phyloP scores from a whole-genome alignment of 169 alveolate species.

The Plasmodium chabaudi region DNA sequence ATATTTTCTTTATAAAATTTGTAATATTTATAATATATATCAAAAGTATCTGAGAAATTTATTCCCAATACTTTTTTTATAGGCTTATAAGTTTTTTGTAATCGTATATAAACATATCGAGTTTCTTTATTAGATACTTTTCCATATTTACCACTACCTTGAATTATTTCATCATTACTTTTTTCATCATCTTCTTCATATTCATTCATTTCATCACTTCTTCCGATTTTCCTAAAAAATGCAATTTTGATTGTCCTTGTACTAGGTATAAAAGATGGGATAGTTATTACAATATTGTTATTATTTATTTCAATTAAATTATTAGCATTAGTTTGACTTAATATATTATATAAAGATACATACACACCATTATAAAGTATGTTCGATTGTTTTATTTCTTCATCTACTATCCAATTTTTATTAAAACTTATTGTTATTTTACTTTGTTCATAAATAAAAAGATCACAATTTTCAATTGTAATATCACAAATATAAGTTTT shows the following conservation, averaged over 20 bases:
- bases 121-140: not conserved
- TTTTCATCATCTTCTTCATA: too few species aligned
- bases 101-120: slow-evolving; percentile 14
- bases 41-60: slow-evolving; percentile 30
- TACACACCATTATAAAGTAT: slow-evolving; percentile 13
- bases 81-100: slow-evolving; percentile 15
- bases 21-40: slow-evolving; percentile 32
- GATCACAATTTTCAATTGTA: slow-evolving; percentile 27
- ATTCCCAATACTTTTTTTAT: slow-evolving; percentile 26
- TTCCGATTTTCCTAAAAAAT: slow-evolving; percentile 9
- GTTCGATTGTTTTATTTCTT: not conserved
- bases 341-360: slow-evolving; percentile 14
- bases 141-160: too few species aligned
- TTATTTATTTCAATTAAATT: not conserved
- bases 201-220: too few species aligned
- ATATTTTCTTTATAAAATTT: slow-evolving; percentile 19
- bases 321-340: slow-evolving; percentile 16
- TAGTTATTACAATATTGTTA: not conserved
- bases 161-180: too few species aligned
- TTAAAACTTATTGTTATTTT: slow-evolving; percentile 27
- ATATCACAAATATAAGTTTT: slow-evolving; percentile 16
- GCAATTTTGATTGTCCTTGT: slow-evolving; percentile 23
- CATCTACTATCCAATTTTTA: slow-evolving; percentile 16
- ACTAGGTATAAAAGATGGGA: slow-evolving; percentile 17
- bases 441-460: slow-evolving; percentile 20